Evolutionary conservation across 495 filamentous ascomycete genomes (phyloP).

Genomic region (Penicillium arizonense): DNA sequence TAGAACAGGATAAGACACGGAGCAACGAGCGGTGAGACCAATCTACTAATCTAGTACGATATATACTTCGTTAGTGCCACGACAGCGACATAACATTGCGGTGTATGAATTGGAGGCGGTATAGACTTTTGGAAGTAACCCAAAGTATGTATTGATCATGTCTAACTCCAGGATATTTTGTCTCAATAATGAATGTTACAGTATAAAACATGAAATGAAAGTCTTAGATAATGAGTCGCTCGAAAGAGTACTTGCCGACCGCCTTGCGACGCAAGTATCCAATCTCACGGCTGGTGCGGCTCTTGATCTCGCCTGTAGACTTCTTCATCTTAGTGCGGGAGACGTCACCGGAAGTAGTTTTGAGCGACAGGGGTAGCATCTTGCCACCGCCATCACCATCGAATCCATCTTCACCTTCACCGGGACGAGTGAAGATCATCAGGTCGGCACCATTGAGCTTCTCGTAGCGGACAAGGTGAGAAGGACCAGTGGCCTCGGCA

Average conservation of each 20-base stretch:
- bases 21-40: no score
- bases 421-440: constrained; percentile 33
- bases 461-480: constrained; percentile 33
- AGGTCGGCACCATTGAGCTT: constrained; percentile 46
- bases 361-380: constrained; percentile 67
- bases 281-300: constrained; percentile 64
- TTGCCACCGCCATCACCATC: constrained; percentile 38
- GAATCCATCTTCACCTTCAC: constrained; percentile 32
- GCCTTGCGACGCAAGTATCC: constrained; percentile 70
- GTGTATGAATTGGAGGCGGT: no score
- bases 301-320: constrained; percentile 55
- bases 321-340: constrained; percentile 45
- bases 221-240: constrained; percentile 61
- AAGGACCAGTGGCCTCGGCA: constrained; percentile 8
- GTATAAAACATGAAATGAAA: constrained; percentile 20
- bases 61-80: no score
- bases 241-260: constrained; percentile 73
- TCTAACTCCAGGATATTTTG: constrained; percentile 24
- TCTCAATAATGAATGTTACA: constrained; percentile 19
- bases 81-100: no score
- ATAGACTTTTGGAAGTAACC: neutral
- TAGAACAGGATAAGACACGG: no score
- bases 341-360: constrained; percentile 60
- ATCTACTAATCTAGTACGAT: no score
- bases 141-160: constrained; percentile 8